These are phyloP conservation scores for Teunomyces barrocoloradensis DNA, from an alignment of 805 yeast genomes.

Conservation along the genomic window DNA sequence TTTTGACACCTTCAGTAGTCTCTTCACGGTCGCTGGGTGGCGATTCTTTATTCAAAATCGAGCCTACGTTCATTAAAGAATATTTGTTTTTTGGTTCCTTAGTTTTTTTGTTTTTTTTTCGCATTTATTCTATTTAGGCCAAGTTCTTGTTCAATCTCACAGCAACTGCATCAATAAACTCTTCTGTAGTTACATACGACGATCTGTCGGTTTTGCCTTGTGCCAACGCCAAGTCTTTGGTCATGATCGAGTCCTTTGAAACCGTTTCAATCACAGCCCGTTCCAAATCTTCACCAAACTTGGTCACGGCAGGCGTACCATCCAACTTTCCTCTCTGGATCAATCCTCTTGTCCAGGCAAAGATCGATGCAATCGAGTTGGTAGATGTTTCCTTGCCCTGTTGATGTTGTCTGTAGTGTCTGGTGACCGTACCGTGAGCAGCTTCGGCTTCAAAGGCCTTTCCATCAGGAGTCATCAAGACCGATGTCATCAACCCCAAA, in stretches of 20 bases:
- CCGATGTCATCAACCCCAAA: conserved; percentile 81
- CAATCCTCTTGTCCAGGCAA: conserved; percentile 85
- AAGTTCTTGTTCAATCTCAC: conserved; percentile 46
- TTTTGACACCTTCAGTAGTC: background rate
- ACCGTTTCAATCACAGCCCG: conserved; percentile 70
- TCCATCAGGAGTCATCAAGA: conserved; percentile 80
- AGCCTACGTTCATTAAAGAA: conserved; percentile 33
- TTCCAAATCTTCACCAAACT: conserved; percentile 65
- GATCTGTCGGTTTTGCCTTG: conserved; percentile 60
- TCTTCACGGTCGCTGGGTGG: conserved; percentile 22
- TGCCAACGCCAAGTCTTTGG: conserved; percentile 78
- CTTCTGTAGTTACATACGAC: conserved; percentile 69
- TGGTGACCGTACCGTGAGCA: conserved; percentile 85
- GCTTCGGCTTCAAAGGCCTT: conserved; percentile 84
- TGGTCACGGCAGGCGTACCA: conserved; percentile 64
- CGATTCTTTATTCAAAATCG: conserved; percentile 34
- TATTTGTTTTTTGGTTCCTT: too few species aligned
- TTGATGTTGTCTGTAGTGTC: conserved; percentile 81
- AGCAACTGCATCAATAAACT: conserved; percentile 76
- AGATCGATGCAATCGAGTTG: conserved; percentile 80
- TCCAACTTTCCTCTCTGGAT: conserved; percentile 80
- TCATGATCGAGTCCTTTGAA: conserved; percentile 72
- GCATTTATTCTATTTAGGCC: conserved; percentile 5
- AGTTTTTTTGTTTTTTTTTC: too few species aligned
- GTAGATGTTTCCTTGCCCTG: conserved; percentile 82